phyloP scores from a whole-genome alignment of 306 rosid genomes.

The Mimosa pudica region DNA sequence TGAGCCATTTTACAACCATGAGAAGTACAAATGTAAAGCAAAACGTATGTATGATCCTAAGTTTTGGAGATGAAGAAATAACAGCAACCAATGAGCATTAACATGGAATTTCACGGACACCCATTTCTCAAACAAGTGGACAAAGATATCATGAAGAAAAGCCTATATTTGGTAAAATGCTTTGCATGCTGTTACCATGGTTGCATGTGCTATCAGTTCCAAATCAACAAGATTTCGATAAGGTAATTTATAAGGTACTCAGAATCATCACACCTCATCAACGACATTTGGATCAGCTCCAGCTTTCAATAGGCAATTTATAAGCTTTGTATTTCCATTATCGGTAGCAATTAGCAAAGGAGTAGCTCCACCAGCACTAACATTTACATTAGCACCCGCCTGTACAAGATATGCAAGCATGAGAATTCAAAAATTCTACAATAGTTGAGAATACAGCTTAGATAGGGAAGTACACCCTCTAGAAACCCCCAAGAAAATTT shows the following conservation, averaged over 20 bases:
- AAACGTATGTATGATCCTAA: conserved; percentile 9
- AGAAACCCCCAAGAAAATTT: conserved; percentile 21
- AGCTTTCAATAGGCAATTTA: conserved; percentile 71
- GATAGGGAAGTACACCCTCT: neutral
- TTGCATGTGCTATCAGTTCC: neutral
- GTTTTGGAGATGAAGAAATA: conserved; percentile 28
- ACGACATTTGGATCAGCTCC: conserved; percentile 82
- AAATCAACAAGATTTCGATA: conserved; percentile 9
- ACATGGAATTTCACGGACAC: conserved; percentile 10
- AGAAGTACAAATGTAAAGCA: conserved; percentile 23
- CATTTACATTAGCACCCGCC: conserved; percentile 89
- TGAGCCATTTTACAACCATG: conserved; percentile 11
- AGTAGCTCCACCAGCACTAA: conserved; percentile 92
- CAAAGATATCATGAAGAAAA: neutral
- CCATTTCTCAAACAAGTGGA: conserved; percentile 16
- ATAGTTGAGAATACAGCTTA: neutral
- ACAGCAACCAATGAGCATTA: neutral
- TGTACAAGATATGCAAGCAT: conserved; percentile 42
- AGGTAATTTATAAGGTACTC: neutral
- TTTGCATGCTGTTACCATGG: neutral
- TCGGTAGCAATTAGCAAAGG: conserved; percentile 93
- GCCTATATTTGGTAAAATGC: neutral
- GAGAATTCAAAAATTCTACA: conserved; percentile 42
- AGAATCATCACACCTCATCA: conserved; percentile 63
- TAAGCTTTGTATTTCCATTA: conserved; percentile 63